Base-by-base conservation (phyloP, 1,284 basidiomycete genomes). In the Fistulina hepatica region DNA sequence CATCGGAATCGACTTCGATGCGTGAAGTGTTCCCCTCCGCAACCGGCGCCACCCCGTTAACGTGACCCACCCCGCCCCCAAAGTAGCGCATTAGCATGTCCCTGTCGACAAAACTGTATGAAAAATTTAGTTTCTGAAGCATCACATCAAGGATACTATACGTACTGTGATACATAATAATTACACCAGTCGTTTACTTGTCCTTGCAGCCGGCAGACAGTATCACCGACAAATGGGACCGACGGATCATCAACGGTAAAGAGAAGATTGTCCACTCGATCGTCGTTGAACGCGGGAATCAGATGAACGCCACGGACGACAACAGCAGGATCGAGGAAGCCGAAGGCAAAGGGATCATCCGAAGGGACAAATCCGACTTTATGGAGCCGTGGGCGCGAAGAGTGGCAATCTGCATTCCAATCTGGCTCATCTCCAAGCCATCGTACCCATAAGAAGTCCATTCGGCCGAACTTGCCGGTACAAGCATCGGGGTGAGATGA, bases 211-310 rank as follows among this genome's bases (percentile, higher is more conserved):
- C n/a, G n/a, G n/a, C n/a, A n/a, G n/a, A n/a, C n/a, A n/a, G n/a
- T n/a, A n/a, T n/a, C n/a, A n/a, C n/a, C n/a, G n/a, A n/a, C n/a
- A n/a, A n/a, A n/a, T n/a, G n/a, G n/a, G n/a, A n/a, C n/a, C n/a
- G n/a, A n/a, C n/a, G n/a, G n/a, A n/a, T n/a, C n/a, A n/a, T n/a
- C n/a, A n/a, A n/a, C n/a, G n/a, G n/a, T n/a, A n/a, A n/a, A n/a
- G n/a, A 63, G 42, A 10, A 50, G 31, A 2, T 45, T 42, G 0
- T 13, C 17, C 0, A 57, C 63, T 1, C 42, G 26, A 3, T 46
- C 47, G 7, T 22, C 20, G 13, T 38, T 21, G 16, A 39, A 43
- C 12, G 41, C 41, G 4, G 41, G 41, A 3, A 42, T 33, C 7
- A 42, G 25, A 25, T 42, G 41, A 11, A 20, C 12, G 13, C 20